Evolutionary conservation across 768 basidiomycete species (phyloP).

Genomic region (Trametes maxima): DNA sequence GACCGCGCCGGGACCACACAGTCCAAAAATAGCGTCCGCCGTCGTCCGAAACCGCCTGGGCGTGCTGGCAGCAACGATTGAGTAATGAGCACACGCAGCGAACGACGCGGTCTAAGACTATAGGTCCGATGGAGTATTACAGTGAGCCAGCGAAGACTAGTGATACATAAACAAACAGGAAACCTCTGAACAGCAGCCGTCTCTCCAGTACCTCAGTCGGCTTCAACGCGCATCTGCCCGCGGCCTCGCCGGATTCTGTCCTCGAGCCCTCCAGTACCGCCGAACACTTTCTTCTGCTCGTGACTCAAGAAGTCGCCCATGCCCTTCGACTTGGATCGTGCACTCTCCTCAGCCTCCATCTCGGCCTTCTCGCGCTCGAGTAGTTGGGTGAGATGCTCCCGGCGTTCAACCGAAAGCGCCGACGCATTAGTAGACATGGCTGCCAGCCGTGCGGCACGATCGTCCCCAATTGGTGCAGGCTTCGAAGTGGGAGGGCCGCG

Average conservation of each 20-base stretch:
- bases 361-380: conserved; percentile 81
- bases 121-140: neutral
- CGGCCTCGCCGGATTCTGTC: conserved; percentile 76
- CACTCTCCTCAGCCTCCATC: conserved; percentile 67
- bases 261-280: conserved; percentile 75
- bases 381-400: conserved; percentile 66
- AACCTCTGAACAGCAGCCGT: neutral
- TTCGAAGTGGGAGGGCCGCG: conserved; percentile 22
- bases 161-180: conserved; percentile 12
- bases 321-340: conserved; percentile 70
- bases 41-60: neutral
- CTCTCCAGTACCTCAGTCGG: conserved; percentile 43
- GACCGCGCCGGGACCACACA: neutral
- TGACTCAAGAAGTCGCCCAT: conserved; percentile 80
- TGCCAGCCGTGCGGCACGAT: conserved; percentile 84
- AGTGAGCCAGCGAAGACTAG: conserved; percentile 2
- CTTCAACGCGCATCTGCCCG: conserved; percentile 68
- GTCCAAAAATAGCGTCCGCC: neutral
- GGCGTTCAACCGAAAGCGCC: conserved; percentile 66
- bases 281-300: conserved; percentile 85
- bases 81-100: no score
- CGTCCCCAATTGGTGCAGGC: conserved; percentile 37
- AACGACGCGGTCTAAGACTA: neutral
- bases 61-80: neutral
- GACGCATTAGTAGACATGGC: conserved; percentile 83